A percentile compares a stretch with the other conserved stretches of the same genome.
Evolutionary conservation across 345 rosid genomes (phyloP).

Genomic region (Cardamine chenopodiifolia): DNA sequence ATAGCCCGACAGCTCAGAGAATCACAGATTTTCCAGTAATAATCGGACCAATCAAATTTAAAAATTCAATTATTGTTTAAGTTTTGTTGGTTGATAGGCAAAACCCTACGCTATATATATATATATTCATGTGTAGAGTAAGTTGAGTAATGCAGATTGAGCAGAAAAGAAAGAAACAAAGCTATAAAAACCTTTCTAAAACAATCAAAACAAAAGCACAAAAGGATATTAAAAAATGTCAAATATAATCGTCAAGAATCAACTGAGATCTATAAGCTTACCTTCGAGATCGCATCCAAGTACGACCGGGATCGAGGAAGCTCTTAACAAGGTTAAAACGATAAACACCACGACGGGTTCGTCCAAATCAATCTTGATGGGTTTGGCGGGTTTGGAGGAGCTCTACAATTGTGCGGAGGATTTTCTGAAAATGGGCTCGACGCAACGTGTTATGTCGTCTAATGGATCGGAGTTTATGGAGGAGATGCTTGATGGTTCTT

Average conservation of each 20-base stretch:
- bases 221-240: slow-evolving; percentile 19
- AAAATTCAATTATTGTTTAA: slow-evolving; percentile 38
- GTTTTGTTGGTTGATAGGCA: slow-evolving; percentile 43
- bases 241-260: slow-evolving; percentile 48
- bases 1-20: slow-evolving; percentile 47
- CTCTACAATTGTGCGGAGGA: slow-evolving; percentile 52
- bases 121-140: slow-evolving; percentile 20
- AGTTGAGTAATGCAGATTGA: slow-evolving; percentile 15
- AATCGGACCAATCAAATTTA: slow-evolving; percentile 39
- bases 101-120: slow-evolving; percentile 21
- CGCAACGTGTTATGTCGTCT: slow-evolving; percentile 54
- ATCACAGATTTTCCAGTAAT: slow-evolving; percentile 24
- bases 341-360: slow-evolving; percentile 43
- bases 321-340: slow-evolving; percentile 51
- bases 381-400: slow-evolving; percentile 54
- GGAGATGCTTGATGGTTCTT: slow-evolving; percentile 61
- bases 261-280: slow-evolving; percentile 67
- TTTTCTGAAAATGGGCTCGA: slow-evolving; percentile 60
- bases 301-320: slow-evolving; percentile 51
- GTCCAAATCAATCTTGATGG: slow-evolving; percentile 43
- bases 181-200: slow-evolving; percentile 19
- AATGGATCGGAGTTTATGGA: slow-evolving; percentile 46
- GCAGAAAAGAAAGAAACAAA: not conserved
- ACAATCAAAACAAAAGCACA: not conserved
- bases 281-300: slow-evolving; percentile 76